phyloP scores from a whole-genome alignment of 208 protist species.

The Porcisia hertigi region DNA sequence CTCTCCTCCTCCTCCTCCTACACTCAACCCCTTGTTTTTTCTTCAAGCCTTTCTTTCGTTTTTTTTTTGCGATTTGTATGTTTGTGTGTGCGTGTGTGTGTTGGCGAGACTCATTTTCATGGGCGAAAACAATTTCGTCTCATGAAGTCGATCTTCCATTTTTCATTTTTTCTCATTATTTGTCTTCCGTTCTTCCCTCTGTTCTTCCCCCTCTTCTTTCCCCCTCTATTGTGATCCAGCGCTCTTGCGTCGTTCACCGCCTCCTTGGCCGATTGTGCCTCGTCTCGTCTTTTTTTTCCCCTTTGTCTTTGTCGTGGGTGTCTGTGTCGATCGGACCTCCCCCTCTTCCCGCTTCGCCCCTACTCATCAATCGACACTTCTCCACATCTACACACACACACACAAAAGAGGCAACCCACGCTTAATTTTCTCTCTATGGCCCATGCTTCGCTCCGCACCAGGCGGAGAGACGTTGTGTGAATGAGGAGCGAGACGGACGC shows the following conservation, averaged over 20 bases:
- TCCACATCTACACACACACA: background rate
- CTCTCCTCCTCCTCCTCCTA: background rate
- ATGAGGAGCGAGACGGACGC: background rate
- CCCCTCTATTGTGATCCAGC: background rate
- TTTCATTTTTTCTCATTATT: background rate
- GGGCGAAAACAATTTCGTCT: background rate
- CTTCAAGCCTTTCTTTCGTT: slow-evolving; percentile 5
- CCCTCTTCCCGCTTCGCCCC: too few relatives aligned
- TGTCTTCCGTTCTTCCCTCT: background rate
- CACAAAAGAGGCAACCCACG: background rate
- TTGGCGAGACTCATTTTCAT: slow-evolving; percentile 6
- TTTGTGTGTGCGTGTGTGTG: slow-evolving; percentile 6
- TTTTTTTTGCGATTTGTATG: slow-evolving; percentile 4
- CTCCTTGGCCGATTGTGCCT: background rate
- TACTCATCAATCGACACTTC: background rate
- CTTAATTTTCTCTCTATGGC: background rate
- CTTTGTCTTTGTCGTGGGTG: background rate
- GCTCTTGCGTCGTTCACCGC: background rate
- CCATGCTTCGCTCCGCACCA: background rate
- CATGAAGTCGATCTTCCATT: slow-evolving; percentile 2
- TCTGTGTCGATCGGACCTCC: background rate
- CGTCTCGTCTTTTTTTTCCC: background rate
- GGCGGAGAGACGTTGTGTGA: background rate
- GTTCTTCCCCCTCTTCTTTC: background rate
- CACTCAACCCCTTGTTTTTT: background rate